Evolutionary conservation across 257 asterid species (phyloP).

Genomic region (Petunia secreta): DNA sequence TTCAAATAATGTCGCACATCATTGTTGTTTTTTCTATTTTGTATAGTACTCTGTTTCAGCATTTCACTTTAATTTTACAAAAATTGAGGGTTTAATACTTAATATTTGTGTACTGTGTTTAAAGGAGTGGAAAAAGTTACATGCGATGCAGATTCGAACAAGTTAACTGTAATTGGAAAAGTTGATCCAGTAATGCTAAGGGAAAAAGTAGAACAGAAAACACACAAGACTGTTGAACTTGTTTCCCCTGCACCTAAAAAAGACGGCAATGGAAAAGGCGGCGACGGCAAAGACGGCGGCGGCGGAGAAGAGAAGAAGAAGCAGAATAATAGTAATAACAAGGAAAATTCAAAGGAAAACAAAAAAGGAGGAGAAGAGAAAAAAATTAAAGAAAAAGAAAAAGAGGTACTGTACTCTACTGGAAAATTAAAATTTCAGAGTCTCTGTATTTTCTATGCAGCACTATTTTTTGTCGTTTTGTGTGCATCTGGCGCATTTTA

Average conservation of each 20-base stretch:
- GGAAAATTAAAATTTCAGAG: not conserved
- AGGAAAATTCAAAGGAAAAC: slow-evolving; percentile 27
- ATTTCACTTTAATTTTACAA: not conserved
- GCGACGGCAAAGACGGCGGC: not conserved
- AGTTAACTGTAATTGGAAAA: slow-evolving; percentile 67
- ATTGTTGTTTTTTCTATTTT: not conserved
- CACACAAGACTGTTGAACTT: slow-evolving; percentile 64
- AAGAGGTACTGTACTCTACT: slow-evolving; percentile 37
- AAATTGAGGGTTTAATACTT: not conserved
- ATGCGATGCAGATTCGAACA: slow-evolving; percentile 48
- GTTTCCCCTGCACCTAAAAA: slow-evolving; percentile 58
- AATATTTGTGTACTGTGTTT: not conserved
- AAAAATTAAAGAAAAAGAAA: slow-evolving; percentile 48
- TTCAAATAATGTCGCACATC: not conserved
- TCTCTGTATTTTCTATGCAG: not conserved
- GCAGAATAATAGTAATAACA: slow-evolving; percentile 5
- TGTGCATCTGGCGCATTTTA: slow-evolving; percentile 22
- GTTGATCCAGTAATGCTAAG: slow-evolving; percentile 72
- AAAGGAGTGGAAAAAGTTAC: slow-evolving; percentile 58
- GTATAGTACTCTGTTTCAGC: not conserved
- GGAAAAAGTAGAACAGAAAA: slow-evolving; percentile 62
- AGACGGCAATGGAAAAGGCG: slow-evolving; percentile 29
- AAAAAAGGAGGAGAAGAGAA: slow-evolving; percentile 35
- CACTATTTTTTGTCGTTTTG: not conserved
- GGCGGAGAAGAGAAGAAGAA: not conserved